Evolutionary conservation across 805 yeast genomes (phyloP), one percentile per base, ranked within the genome.

Genomic region (Zygosaccharomyces pseudorouxii): DNA sequence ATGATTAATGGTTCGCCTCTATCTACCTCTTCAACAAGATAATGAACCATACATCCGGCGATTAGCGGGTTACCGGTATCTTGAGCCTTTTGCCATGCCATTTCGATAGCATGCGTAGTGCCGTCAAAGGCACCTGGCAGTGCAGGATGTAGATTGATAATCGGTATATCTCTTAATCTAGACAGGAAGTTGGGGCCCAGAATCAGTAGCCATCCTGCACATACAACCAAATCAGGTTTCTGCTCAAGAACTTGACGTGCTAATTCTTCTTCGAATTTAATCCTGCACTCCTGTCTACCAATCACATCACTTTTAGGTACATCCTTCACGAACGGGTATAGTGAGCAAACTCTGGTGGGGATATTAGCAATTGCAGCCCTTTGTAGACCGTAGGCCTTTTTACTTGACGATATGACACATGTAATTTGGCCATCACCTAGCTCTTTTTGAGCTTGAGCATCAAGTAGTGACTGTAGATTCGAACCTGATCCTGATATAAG

Each of bases 131-230:
- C 89, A 23, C 96, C 96, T 1, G 99, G 99, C 51, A 93, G 78
- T 0, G 99, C 98, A 4, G 99, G 99, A 65, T 93, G 99, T 51
- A 93, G 72, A 62, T 93, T 93, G 60, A 93, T 89, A 54, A 93
- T 90, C 31, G 90, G 87, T 25, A 89, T 76, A 2, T 75, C 65
- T 44, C 73, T 79, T 29, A 90, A 67, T 3, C 90, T 89, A 35
- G 72, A 69, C 51, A 93, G 73, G 56, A 89, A 89, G 18, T 79
- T 74, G 3, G 88, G 82, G 1, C 97, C 86, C 51, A 93, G 74
- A 50, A 93, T 93, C 45, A 93, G 77, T 90, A 93, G 84, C 99
- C 99, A 93, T 2, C 99, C 99, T 4, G 99, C 99, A 70, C 99
- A 93, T 5, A 93, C 97, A 36, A 93, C 82, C 54, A 93, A 74